Conservation (phyloP, 2,329 filamentous ascomycete genomes). For the Fusarium phyllophilum region DNA sequence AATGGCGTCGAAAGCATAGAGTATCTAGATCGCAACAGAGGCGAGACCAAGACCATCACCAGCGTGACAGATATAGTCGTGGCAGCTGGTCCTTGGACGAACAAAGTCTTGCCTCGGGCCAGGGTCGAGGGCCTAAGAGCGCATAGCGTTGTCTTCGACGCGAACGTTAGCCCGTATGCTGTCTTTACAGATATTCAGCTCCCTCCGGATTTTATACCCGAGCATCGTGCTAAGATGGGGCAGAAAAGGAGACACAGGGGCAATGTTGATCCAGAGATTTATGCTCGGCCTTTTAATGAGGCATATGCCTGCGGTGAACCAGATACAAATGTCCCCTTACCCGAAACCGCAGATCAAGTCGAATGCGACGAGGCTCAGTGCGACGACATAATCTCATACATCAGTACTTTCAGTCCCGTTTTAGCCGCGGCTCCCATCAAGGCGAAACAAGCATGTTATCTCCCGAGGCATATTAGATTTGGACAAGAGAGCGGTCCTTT, state of each 20-base stretch:
- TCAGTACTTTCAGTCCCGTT: conserved; percentile 71
- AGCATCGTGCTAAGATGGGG: conserved; percentile 58
- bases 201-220: conserved; percentile 69
- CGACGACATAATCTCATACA: conserved; percentile 86
- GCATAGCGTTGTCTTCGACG: conserved; percentile 73
- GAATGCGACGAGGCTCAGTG: conserved; percentile 79
- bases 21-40: conserved; percentile 62
- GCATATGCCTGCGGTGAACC: conserved; percentile 96
- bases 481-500: conserved; percentile 75
- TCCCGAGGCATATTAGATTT: conserved; percentile 77
- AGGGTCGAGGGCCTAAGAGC: conserved; percentile 69
- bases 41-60: conserved; percentile 49
- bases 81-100: conserved; percentile 72
- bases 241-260: conserved; percentile 66
- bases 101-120: conserved; percentile 64
- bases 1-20: conserved; percentile 69
- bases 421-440: conserved; percentile 76
- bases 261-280: conserved; percentile 88
- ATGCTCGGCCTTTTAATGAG: conserved; percentile 87
- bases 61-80: conserved; percentile 65
- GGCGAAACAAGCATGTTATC: conserved; percentile 88
- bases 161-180: conserved; percentile 76
- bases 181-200: conserved; percentile 89
- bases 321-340: conserved; percentile 79
- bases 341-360: conserved; percentile 79